Conservation (phyloP, 768 basidiomycete species). For the Pulveroboletus sp. region DNA sequence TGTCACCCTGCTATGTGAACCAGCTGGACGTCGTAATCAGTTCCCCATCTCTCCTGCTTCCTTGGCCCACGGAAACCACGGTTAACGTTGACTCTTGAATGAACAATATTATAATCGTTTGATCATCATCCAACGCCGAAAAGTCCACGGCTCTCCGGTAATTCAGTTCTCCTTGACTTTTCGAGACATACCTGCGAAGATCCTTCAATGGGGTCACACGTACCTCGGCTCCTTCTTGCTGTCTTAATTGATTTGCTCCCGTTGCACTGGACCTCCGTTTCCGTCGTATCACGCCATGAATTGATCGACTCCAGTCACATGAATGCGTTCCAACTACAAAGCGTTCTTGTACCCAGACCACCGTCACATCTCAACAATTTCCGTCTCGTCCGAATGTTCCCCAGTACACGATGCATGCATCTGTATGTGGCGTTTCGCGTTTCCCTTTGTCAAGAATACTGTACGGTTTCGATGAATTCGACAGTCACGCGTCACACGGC, state of each 20-base stretch:
- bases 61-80: not conserved
- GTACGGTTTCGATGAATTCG: too few species aligned
- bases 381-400: constrained; percentile 5
- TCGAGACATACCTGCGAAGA: not conserved
- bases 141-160: not conserved
- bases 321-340: constrained; percentile 11
- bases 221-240: not conserved
- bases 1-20: constrained; percentile 5
- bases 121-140: not conserved
- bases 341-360: not conserved
- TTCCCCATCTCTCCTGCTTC: not conserved
- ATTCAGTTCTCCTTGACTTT: not conserved
- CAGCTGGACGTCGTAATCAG: not conserved
- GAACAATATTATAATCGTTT: not conserved
- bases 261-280: constrained; percentile 10
- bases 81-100: constrained; percentile 1
- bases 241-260: not conserved
- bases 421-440: constrained; percentile 4
- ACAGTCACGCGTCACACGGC: too few species aligned
- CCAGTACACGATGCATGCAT: constrained; percentile 5
- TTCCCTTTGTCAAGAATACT: not conserved
- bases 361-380: constrained; percentile 9
- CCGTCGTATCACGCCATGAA: constrained; percentile 9
- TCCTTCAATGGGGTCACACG: not conserved
- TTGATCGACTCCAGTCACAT: constrained; percentile 12